phyloP scores from a whole-genome alignment of 106 monocot species.

The Platanthera zijinensis region DNA sequence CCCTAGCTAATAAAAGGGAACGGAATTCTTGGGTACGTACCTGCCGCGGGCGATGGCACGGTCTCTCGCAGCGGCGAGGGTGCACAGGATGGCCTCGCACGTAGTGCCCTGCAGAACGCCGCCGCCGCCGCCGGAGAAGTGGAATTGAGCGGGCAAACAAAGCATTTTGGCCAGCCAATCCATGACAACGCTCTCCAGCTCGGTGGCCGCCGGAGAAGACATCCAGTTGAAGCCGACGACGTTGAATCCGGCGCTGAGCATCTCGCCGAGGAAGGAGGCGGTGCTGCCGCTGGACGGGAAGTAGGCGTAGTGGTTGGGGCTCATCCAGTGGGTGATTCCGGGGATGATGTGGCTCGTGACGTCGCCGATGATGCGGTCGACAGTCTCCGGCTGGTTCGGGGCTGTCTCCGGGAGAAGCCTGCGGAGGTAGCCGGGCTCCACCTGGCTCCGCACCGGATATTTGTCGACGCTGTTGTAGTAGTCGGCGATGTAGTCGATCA shows the following conservation, averaged over 20 bases:
- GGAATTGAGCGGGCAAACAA: background rate
- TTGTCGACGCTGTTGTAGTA: constrained; percentile 15
- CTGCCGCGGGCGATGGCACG: background rate
- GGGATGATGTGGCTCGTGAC: constrained; percentile 8
- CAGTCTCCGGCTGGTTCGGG: constrained; percentile 3
- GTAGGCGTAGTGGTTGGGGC: constrained; percentile 20
- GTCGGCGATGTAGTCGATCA: constrained; percentile 20
- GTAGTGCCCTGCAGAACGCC: constrained; percentile 20
- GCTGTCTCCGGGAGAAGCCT: constrained; percentile 11
- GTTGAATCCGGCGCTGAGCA: constrained; percentile 18
- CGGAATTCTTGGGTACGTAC: background rate
- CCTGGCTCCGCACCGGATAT: constrained; percentile 18
- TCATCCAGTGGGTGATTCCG: constrained; percentile 19
- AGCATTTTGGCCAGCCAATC: constrained; percentile 21
- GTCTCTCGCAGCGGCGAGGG: constrained; percentile 1
- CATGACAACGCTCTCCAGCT: constrained; percentile 13
- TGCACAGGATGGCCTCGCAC: constrained; percentile 21
- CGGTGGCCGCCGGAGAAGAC: constrained; percentile 14
- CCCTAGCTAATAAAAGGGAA: no score
- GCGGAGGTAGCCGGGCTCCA: constrained; percentile 17
- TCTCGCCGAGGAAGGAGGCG: constrained; percentile 17
- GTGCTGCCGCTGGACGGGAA: constrained; percentile 21
- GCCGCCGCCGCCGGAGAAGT: constrained; percentile 23
- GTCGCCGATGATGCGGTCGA: constrained; percentile 9
- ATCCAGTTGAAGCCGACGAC: constrained; percentile 20